A percentile compares a stretch with the other conserved stretches of the same genome.
phyloP scores from a whole-genome alignment of 116 monocot genomes.

The Phalaenopsis hybrid region DNA sequence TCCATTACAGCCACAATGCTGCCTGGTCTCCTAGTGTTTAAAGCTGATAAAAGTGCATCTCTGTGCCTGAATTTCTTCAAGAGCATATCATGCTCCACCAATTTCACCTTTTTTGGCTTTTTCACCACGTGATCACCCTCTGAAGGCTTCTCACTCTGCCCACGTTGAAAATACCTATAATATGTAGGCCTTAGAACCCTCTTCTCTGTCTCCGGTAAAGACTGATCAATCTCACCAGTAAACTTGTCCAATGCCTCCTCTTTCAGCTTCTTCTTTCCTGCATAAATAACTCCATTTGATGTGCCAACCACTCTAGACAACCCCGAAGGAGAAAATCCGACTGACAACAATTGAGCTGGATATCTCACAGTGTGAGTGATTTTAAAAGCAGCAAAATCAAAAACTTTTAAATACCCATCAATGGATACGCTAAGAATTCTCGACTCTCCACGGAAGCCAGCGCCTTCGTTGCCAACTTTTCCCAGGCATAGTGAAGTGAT shows the following conservation, averaged over 20 bases:
- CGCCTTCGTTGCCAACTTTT: conserved; percentile 19
- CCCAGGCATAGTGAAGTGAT: conserved; percentile 58
- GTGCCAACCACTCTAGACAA: conserved; percentile 55
- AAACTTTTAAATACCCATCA: conserved; percentile 86
- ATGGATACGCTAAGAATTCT: conserved; percentile 74
- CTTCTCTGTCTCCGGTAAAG: conserved; percentile 19
- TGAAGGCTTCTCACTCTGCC: conserved; percentile 54
- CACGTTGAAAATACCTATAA: conserved; percentile 59
- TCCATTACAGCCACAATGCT: conserved; percentile 68
- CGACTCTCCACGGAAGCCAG: conserved; percentile 23
- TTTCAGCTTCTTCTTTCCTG: conserved; percentile 55
- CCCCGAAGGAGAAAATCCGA: conserved; percentile 71
- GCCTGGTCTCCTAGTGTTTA: conserved; percentile 38
- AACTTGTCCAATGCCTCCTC: conserved; percentile 16
- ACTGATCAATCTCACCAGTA: conserved; percentile 15
- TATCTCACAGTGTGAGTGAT: conserved; percentile 79
- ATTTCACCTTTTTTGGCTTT: conserved; percentile 37
- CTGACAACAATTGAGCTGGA: conserved; percentile 65
- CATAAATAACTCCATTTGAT: conserved; percentile 61
- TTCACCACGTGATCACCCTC: conserved; percentile 52
- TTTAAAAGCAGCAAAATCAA: conserved; percentile 66
- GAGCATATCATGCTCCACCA: conserved; percentile 65
- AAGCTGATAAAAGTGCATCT: conserved; percentile 57
- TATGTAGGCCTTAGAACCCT: conserved; percentile 27
- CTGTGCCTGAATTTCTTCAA: conserved; percentile 82